phyloP scores from a whole-genome alignment of 495 filamentous ascomycete species.

The Immersiella caudata region DNA sequence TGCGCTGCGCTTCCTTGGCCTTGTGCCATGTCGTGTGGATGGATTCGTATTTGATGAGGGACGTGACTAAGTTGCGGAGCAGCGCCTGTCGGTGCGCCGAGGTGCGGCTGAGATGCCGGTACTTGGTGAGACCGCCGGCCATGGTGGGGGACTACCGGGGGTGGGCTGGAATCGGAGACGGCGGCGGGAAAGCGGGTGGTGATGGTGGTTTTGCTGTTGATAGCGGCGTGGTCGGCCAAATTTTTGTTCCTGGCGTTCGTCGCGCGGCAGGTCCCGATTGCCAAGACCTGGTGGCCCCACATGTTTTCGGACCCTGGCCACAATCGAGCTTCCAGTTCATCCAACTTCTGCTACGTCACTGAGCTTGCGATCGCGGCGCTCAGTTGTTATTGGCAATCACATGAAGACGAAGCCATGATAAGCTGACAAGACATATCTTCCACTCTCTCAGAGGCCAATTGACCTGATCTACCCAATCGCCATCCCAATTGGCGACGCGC shows the following conservation, averaged over 20 bases:
- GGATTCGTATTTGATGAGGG: slow-evolving; percentile 88
- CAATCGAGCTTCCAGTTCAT: background rate
- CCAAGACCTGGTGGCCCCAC: background rate
- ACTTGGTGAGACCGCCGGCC: slow-evolving; percentile 82
- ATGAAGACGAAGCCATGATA: background rate
- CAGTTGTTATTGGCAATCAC: background rate
- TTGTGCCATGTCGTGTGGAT: slow-evolving; percentile 95
- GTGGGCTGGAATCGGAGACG: background rate
- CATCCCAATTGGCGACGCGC: background rate
- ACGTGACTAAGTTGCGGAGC: slow-evolving; percentile 93
- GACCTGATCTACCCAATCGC: background rate
- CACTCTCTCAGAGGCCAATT: background rate
- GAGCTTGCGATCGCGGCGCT: background rate
- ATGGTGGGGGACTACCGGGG: slow-evolving; percentile 49
- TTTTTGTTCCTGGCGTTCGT: background rate
- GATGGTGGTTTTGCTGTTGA: background rate
- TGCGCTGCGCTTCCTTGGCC: slow-evolving; percentile 91
- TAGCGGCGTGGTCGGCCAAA: background rate
- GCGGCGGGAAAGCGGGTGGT: background rate
- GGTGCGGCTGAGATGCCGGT: slow-evolving; percentile 80
- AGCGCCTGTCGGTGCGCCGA: slow-evolving; percentile 89
- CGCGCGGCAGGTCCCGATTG: background rate
- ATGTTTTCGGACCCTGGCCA: background rate
- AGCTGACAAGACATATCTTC: background rate
- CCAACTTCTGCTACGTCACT: slow-evolving; percentile 8